Evolutionary conservation across 2,329 filamentous ascomycete species (phyloP), one percentile per base, ranked within the genome.

Genomic region (Metarhizium album): DNA sequence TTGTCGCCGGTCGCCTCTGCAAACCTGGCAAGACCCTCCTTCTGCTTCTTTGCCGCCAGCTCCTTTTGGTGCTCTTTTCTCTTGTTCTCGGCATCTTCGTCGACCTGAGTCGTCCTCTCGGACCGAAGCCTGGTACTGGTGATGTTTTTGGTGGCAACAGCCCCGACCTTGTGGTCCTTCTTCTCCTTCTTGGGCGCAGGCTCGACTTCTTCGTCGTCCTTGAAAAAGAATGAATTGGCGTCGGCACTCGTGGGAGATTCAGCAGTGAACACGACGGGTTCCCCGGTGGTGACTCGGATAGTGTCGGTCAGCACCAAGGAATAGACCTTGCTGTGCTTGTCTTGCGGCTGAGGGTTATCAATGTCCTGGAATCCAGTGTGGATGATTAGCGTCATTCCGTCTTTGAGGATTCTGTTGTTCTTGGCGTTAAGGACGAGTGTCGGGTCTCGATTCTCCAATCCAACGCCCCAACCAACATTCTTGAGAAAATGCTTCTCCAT

Each of bases 181-280:
- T 93, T 94, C 60, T 90, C 83, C 69, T 94, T 94, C 59, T 93
- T 94, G n/a, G 88, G 86, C 9, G 86, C 79, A 31, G 87, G 86
- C 66, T 89, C 83, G 55, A 88, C 82, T 58, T 94, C 87, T 63
- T 95, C 89, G 54, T 95, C 90, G 59, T 97, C 91, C 64, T 95
- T 95, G 75, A 98, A 98, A 71, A 96, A 97, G 74, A 98, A 98
- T 0, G 91, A 95, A 38, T 91, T 91, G 3, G 90, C 90, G 61
- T 97, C 93, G 53, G 95, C 81, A 62, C 95, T 91, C 27, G 87
- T 87, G 2, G 90, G 84, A 0, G 91, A 90, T 64, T 96, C 90
- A 53, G 89, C 90, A 18, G 93, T 98, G 70, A 98, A 97, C 27
- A 96, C 83, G 31, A 90, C 84, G 1, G 86, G 80, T 47, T 95